Base-by-base conservation (phyloP, 768 basidiomycete genomes). In the Lyophyllum shimeji region DNA sequence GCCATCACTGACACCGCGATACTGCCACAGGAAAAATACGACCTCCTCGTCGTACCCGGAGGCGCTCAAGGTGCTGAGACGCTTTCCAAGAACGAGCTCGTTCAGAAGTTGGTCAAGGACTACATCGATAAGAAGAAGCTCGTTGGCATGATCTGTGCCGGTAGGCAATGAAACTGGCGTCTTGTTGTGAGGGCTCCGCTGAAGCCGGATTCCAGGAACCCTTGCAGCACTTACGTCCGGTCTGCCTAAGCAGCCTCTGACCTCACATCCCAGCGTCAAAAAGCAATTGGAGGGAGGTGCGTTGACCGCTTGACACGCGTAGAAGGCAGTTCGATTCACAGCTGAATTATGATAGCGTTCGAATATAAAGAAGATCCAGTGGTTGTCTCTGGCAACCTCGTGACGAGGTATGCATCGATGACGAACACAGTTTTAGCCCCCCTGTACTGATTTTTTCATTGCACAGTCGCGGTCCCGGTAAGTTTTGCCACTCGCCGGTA, bases 111-210 rank as follows among this genome's bases (percentile, higher is more conserved):
- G 9, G 79, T 93, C 12, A 74, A 77, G 52, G 69, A 75, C 20
- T 92, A 83, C 62, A 65, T 89, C 44, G 67, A 76, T 21, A 60
- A 72, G 23, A 76, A 74, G 13, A 89, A 86, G 64, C 63, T 80
- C 24, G 86, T 93, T 23, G 91, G 84, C 1, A 91, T 93, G 90
- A 90, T 93, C 45, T 93, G 91, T 63, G 91, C 91, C 49, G 90
- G 90, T 86, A 31, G 77, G 23, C n/a, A n/a, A 4, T n/a, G 23
- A 3, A n/a, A 23, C 34, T 33, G 23, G 3, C 3, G 31, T 27
- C 25, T 15, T 2, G 6, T 31, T 39, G 23, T 27, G 21, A 21
- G 18, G 27, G 27, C 24, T 29, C 20, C 48, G 3, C n/a, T 29
- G 23, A 33, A 27, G 15, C 53, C 23, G 37, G 27, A 15, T 54